Conservation (phyloP, 2,329 filamentous ascomycete species). For the Phyllosticta citriasiana region DNA sequence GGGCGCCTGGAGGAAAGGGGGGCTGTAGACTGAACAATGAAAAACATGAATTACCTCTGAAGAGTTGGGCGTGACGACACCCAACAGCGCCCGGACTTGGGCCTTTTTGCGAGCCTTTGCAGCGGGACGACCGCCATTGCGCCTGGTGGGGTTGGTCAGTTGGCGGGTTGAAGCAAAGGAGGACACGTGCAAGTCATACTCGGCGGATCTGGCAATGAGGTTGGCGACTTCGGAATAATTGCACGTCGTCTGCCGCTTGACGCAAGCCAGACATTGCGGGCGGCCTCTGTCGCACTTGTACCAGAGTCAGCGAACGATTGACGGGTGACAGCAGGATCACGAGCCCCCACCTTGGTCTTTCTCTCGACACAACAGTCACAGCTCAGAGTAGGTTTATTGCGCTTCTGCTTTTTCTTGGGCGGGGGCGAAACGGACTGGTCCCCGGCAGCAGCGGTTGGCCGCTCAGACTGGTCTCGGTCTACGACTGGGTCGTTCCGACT, state of each 20-base stretch:
- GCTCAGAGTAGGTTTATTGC: slow-evolving; percentile 73
- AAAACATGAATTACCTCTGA: slow-evolving; percentile 6
- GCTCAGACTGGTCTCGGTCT: not conserved
- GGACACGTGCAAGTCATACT: slow-evolving; percentile 42
- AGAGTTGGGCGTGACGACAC: slow-evolving; percentile 7
- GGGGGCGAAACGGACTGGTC: not conserved
- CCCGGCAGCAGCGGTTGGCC: not conserved
- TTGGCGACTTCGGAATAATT: slow-evolving; percentile 69
- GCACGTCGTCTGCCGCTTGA: slow-evolving; percentile 68
- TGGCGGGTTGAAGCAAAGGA: slow-evolving; percentile 1
- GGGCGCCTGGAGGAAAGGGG: not conserved
- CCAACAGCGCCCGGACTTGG: slow-evolving; percentile 3
- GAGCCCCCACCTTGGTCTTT: slow-evolving; percentile 60
- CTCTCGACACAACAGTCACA: slow-evolving; percentile 73
- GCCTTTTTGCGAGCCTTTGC: slow-evolving; percentile 8
- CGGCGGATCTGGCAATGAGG: slow-evolving; percentile 46
- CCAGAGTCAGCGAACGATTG: not conserved
- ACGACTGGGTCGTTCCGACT: not conserved
- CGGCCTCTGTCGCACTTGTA: slow-evolving; percentile 62
- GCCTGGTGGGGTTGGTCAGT: slow-evolving; percentile 10
- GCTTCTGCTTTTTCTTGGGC: slow-evolving; percentile 59
- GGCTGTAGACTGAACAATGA: not conserved
- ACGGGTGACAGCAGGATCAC: not conserved
- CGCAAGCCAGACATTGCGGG: slow-evolving; percentile 48
- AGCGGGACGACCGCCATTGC: slow-evolving; percentile 10